Conservation (phyloP, 768 basidiomycete species). For the Lentinula boryana region DNA sequence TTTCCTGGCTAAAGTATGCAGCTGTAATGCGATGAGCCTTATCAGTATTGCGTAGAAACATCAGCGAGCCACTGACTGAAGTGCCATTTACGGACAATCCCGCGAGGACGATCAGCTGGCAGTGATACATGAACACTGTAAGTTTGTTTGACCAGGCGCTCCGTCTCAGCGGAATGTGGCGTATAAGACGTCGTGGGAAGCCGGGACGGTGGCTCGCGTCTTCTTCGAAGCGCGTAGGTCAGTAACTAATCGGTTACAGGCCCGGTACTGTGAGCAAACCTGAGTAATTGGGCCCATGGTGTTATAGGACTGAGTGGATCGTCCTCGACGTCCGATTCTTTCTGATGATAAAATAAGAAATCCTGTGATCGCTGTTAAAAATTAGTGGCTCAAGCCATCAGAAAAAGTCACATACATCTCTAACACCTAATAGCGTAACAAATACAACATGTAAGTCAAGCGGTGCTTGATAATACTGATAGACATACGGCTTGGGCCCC, state of each 20-base stretch:
- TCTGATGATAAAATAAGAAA: slow-evolving; percentile 81
- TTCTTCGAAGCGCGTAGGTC: slow-evolving; percentile 9
- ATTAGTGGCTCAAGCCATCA: slow-evolving; percentile 33
- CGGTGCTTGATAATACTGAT: slow-evolving; percentile 14
- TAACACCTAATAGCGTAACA: slow-evolving; percentile 31
- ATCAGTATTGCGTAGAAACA: slow-evolving; percentile 11
- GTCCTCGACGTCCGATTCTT: slow-evolving; percentile 59
- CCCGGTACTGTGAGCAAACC: slow-evolving; percentile 30
- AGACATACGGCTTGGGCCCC: slow-evolving; percentile 78
- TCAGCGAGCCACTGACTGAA: slow-evolving; percentile 48
- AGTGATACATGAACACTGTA: slow-evolving; percentile 76
- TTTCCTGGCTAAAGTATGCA: slow-evolving; percentile 80
- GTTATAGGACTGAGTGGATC: slow-evolving; percentile 52
- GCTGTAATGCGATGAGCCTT: slow-evolving; percentile 34
- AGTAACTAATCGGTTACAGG: slow-evolving; percentile 4
- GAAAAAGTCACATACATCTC: slow-evolving; percentile 39
- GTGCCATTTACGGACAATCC: slow-evolving; percentile 72
- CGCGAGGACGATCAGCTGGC: slow-evolving; percentile 43
- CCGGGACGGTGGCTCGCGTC: slow-evolving; percentile 6
- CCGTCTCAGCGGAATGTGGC: slow-evolving; percentile 35
- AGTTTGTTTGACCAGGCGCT: slow-evolving; percentile 76
- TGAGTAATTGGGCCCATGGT: slow-evolving; percentile 72
- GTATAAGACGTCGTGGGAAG: neutral
- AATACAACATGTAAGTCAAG: neutral
- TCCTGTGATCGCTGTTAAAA: slow-evolving; percentile 47